Conservation (phyloP, 768 basidiomycete species). For the Auricularia auricula-judae region DNA sequence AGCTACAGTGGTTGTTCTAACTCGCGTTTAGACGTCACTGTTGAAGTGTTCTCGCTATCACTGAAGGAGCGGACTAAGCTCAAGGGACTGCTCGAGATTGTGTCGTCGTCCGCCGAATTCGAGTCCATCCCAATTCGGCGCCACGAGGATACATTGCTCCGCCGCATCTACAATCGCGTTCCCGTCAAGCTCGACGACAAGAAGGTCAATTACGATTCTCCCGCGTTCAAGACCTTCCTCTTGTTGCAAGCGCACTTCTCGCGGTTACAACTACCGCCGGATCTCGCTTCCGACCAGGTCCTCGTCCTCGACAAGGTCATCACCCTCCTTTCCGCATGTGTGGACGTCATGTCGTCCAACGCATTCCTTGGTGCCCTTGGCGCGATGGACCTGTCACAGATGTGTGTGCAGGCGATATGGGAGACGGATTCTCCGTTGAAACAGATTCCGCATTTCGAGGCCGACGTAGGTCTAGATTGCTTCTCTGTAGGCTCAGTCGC, state of each 20-base stretch:
- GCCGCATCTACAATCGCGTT: constrained; percentile 89
- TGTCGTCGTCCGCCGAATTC: constrained; percentile 94
- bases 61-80: constrained; percentile 94
- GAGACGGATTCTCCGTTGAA: constrained; percentile 91
- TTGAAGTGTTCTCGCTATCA: constrained; percentile 93
- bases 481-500: neutral
- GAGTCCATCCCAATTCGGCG: constrained; percentile 90
- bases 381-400: constrained; percentile 96
- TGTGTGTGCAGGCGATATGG: constrained; percentile 98
- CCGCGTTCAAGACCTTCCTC: constrained; percentile 97
- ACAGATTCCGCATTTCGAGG: constrained; percentile 94
- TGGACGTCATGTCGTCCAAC: constrained; percentile 97
- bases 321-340: constrained; percentile 85
- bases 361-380: constrained; percentile 89
- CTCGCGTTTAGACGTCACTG: constrained; percentile 65
- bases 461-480: constrained; percentile 43
- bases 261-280: constrained; percentile 81
- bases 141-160: constrained; percentile 77
- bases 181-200: constrained; percentile 81
- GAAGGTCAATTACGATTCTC: constrained; percentile 74
- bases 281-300: constrained; percentile 85
- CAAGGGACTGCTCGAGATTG: constrained; percentile 91
- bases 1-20: neutral
- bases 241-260: constrained; percentile 96
- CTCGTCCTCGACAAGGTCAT: constrained; percentile 84